Percentiles rank a stretch among this genome's conserved stretches.
These are phyloP conservation scores for Parathielavia appendiculata DNA, from an alignment of 495 filamentous ascomycete species.

Conservation along the genomic window DNA sequence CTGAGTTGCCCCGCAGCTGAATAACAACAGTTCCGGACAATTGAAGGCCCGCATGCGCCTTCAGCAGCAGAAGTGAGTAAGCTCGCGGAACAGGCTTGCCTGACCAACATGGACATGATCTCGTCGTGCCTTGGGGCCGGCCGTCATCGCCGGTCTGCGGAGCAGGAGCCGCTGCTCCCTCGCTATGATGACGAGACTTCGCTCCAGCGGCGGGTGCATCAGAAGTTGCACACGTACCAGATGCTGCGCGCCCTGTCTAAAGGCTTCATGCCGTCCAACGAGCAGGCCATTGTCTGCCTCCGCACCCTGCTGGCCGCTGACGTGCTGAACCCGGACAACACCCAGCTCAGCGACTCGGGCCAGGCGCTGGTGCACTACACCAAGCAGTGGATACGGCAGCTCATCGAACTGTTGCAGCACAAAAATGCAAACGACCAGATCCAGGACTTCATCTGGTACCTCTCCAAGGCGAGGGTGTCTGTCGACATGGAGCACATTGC, in stretches of 20 bases:
- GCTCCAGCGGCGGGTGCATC: slow-evolving; percentile 68
- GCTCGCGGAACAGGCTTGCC: too few species aligned
- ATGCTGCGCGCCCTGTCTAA: slow-evolving; percentile 78
- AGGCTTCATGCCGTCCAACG: slow-evolving; percentile 88
- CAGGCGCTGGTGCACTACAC: slow-evolving; percentile 65
- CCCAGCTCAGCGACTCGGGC: slow-evolving; percentile 71
- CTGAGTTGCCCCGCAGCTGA: too few species aligned
- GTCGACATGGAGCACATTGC: slow-evolving; percentile 65
- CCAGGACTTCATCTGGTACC: slow-evolving; percentile 86
- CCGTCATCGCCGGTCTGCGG: slow-evolving; percentile 21
- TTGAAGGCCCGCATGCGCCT: too few species aligned
- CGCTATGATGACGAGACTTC: slow-evolving; percentile 79
- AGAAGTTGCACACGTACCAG: slow-evolving; percentile 88
- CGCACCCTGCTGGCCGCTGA: slow-evolving; percentile 73
- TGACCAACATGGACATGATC: not conserved
- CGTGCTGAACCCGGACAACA: slow-evolving; percentile 69
- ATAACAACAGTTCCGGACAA: too few species aligned
- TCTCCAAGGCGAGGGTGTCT: slow-evolving; percentile 63
- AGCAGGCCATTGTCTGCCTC: slow-evolving; percentile 76
- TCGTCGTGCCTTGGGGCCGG: slow-evolving; percentile 30
- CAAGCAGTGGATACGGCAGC: slow-evolving; percentile 63
- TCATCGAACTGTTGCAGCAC: slow-evolving; percentile 69
- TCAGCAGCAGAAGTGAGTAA: too few species aligned
- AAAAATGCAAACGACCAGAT: slow-evolving; percentile 85
- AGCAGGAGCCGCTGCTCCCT: slow-evolving; percentile 67